phyloP scores from a whole-genome alignment of 495 filamentous ascomycete genomes.

The Baudoinia panamericana region DNA sequence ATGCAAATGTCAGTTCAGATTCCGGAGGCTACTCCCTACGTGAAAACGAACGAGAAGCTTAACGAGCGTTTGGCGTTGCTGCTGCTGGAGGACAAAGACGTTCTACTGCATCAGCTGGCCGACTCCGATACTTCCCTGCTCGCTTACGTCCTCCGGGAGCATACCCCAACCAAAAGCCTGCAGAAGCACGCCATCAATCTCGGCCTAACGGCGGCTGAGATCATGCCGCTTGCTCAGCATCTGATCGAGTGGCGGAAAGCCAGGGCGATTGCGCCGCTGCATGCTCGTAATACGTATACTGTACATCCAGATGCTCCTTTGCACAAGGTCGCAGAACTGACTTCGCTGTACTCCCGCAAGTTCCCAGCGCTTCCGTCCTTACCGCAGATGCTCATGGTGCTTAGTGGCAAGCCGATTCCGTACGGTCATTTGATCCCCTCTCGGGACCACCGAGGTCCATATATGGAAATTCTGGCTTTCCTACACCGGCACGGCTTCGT shows the following conservation, averaged over 20 bases:
- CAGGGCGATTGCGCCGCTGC: slow-evolving; percentile 79
- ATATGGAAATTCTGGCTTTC: slow-evolving; percentile 85
- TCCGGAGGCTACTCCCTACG: slow-evolving; percentile 69
- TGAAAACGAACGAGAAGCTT: slow-evolving; percentile 48
- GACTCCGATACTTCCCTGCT: slow-evolving; percentile 60
- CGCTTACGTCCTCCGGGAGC: slow-evolving; percentile 68
- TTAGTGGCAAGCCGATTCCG: slow-evolving; percentile 63
- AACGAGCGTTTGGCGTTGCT: slow-evolving; percentile 79
- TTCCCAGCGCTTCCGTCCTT: slow-evolving; percentile 74
- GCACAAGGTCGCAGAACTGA: slow-evolving; percentile 55
- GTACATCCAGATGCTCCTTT: slow-evolving; percentile 84
- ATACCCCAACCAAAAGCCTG: slow-evolving; percentile 66
- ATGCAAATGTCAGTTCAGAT: slow-evolving; percentile 43
- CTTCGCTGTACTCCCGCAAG: slow-evolving; percentile 52
- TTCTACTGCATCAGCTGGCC: slow-evolving; percentile 72
- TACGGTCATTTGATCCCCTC: slow-evolving; percentile 74
- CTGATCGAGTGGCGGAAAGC: slow-evolving; percentile 91
- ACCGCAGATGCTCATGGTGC: slow-evolving; percentile 66
- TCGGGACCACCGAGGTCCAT: slow-evolving; percentile 74
- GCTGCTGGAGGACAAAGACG: slow-evolving; percentile 69
- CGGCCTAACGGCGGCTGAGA: slow-evolving; percentile 58
- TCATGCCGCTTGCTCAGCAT: slow-evolving; percentile 75
- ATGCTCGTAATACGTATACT: slow-evolving; percentile 83
- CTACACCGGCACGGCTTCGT: slow-evolving; percentile 85
- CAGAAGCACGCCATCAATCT: slow-evolving; percentile 51